A percentile compares a stretch with the other conserved stretches of the same genome.
These are phyloP conservation scores for Pulveroboletus sp. DNA, from an alignment of 768 basidiomycete genomes.

Conservation along the genomic window DNA sequence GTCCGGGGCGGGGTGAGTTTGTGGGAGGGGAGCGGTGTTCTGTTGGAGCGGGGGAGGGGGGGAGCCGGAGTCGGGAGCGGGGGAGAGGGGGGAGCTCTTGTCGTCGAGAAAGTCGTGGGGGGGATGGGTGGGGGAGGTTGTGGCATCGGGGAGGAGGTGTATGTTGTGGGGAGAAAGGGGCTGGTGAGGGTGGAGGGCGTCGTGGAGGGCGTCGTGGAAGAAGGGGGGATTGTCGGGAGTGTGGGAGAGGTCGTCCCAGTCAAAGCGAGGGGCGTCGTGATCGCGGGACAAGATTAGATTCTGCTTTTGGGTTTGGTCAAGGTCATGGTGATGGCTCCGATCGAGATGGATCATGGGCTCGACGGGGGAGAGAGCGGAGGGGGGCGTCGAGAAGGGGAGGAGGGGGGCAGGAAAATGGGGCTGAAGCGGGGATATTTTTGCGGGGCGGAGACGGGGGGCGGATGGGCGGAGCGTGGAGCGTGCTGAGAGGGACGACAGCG, in stretches of 20 bases:
- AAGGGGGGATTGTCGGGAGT: conserved; percentile 18
- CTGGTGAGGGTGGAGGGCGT: conserved; percentile 15
- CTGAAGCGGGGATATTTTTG: not conserved
- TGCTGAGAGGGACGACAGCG: not conserved
- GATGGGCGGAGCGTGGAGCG: not conserved
- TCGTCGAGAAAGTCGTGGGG: conserved; percentile 30
- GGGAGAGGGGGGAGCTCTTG: conserved; percentile 54
- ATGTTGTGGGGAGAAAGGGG: conserved; percentile 18
- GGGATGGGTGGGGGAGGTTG: conserved; percentile 11
- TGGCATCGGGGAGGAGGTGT: conserved; percentile 5
- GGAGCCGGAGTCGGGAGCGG: conserved; percentile 44
- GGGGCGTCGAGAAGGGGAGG: too few species aligned
- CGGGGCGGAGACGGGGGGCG: conserved; percentile 2
- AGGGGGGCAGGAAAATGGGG: not conserved
- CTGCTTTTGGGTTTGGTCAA: conserved; percentile 36
- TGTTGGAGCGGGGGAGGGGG: conserved; percentile 30
- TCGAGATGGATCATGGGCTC: conserved; percentile 49
- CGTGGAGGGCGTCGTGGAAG: conserved; percentile 26
- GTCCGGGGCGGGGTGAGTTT: conserved; percentile 18
- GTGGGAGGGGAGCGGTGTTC: conserved; percentile 15
- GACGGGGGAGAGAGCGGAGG: too few species aligned
- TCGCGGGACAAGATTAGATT: conserved; percentile 40
- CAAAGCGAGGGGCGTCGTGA: conserved; percentile 29
- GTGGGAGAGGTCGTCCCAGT: conserved; percentile 33
- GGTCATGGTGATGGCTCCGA: conserved; percentile 44